Evolutionary conservation across 2,329 filamentous ascomycete species (phyloP), one percentile per base, ranked within the genome.

Genomic region (Ophiostoma quercus): DNA sequence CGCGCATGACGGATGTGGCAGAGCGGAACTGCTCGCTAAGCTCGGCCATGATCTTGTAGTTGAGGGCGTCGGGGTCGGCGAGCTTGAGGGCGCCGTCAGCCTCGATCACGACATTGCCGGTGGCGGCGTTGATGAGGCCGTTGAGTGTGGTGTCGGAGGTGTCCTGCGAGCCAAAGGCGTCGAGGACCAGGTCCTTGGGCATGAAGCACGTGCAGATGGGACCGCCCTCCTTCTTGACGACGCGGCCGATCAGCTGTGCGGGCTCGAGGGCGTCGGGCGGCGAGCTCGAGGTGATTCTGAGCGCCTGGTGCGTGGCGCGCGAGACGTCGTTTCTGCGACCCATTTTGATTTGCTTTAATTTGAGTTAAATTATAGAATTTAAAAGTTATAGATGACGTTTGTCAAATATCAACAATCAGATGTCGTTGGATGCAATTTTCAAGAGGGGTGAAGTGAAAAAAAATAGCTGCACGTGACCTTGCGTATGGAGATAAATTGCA

Each of bases 271-370:
- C 76, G 66, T 82, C 80, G 1, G 88, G 87, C 12, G 88, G 87
- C 1, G 84, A 87, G 1, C 84, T 87, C 51, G 83, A 82, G 1
- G 87, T 84, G 78, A 92, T 90, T 77, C 94, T 88, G 66, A 90
- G 91, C 19, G 92, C 92, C 25, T 92, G 92, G 70, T 90, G 69
- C 95, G 82, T 74, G 88, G 90, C 74, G 92, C 89, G 81, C 93
- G 94, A 37, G 60, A 68, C 22, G 66, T 66, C 66, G 47, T 70
- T 32, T 71, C 91, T 88, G 71, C 88, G 88, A 34, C 84, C 87
- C 91, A 94, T 94, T 66, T 32, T 71, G 66, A 60, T 32, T 16
- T 62, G 57, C 25, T 57, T 57, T 57, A 25, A n/a, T 22, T 54
- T 22, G 3, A 25, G 5, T 5, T 22, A 12, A 25, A 11, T 25